Evolutionary conservation across 2,329 filamentous ascomycete species (phyloP).

Genomic region (Alternaria rosae): DNA sequence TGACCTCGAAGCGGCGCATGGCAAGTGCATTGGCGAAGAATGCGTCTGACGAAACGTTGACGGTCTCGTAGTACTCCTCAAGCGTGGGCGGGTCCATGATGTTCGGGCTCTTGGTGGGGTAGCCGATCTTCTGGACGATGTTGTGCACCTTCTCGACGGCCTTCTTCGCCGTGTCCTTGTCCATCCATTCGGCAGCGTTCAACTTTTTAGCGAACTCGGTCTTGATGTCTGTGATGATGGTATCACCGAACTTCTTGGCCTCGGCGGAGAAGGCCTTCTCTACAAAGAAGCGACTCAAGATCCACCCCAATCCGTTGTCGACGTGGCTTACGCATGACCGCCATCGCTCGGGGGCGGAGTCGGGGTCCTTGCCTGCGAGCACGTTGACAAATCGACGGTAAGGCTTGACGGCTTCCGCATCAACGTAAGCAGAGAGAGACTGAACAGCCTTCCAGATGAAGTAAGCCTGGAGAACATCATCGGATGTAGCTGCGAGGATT

Average conservation of each 20-base stretch:
- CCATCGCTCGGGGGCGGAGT: constrained; percentile 71
- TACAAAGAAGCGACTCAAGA: constrained; percentile 74
- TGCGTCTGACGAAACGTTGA: constrained; percentile 59
- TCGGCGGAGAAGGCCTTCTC: constrained; percentile 72
- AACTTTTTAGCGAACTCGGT: constrained; percentile 69
- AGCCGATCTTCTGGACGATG: constrained; percentile 73
- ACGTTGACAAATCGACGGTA: constrained; percentile 67
- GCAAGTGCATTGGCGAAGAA: constrained; percentile 67
- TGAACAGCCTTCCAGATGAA: constrained; percentile 70
- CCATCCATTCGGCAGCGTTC: constrained; percentile 69
- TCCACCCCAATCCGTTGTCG: constrained; percentile 69
- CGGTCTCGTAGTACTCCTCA: constrained; percentile 62
- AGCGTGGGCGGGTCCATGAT: constrained; percentile 66
- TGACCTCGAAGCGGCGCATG: constrained; percentile 58
- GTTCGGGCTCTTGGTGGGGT: constrained; percentile 68
- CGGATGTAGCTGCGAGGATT: constrained; percentile 62
- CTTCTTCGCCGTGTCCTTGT: constrained; percentile 64
- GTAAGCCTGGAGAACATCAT: constrained; percentile 67
- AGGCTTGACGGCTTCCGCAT: constrained; percentile 67
- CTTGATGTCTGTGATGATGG: constrained; percentile 75
- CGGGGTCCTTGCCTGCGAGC: constrained; percentile 67
- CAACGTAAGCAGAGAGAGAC: constrained; percentile 60
- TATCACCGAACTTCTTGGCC: constrained; percentile 71
- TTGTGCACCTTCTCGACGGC: constrained; percentile 71
- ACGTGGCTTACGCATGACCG: constrained; percentile 67